Conservation (phyloP, 2,329 filamentous ascomycete genomes). For the Tricladium varicosporioides region DNA sequence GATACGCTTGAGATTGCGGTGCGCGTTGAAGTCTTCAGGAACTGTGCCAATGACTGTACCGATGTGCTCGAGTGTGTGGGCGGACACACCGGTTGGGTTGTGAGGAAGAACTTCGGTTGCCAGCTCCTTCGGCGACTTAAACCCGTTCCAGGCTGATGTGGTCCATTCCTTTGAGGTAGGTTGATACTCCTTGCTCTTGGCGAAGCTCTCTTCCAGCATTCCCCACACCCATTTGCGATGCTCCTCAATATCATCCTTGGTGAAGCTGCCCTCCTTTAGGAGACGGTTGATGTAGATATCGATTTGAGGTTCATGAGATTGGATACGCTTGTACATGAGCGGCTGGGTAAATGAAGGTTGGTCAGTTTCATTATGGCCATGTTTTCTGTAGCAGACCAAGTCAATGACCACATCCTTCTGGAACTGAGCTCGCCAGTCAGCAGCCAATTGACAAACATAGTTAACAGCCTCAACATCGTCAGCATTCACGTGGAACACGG, state of each 20-base stretch:
- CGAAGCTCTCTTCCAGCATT: constrained; percentile 97
- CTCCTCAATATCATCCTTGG: constrained; percentile 95
- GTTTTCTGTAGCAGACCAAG: constrained; percentile 97
- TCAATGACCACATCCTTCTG: constrained; percentile 98
- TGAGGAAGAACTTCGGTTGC: constrained; percentile 93
- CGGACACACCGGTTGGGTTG: constrained; percentile 77
- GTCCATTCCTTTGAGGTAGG: constrained; percentile 97
- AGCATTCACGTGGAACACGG: constrained; percentile 98
- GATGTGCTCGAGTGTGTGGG: constrained; percentile 74
- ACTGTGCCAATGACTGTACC: constrained; percentile 73
- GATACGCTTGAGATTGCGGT: constrained; percentile 97
- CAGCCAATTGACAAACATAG: constrained; percentile 94
- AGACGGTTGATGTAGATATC: constrained; percentile 92
- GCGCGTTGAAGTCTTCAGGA: constrained; percentile 83
- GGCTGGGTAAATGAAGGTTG: constrained; percentile 99
- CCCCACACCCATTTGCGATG: constrained; percentile 99
- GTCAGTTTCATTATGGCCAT: constrained; percentile 99
- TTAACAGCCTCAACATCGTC: constrained; percentile 98
- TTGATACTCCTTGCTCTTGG: constrained; percentile 96
- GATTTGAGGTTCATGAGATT: constrained; percentile 77
- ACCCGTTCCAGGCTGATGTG: constrained; percentile 97
- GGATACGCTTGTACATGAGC: constrained; percentile 98
- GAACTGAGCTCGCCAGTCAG: constrained; percentile 98
- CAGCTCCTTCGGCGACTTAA: constrained; percentile 98
- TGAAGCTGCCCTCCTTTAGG: constrained; percentile 88